Percentiles rank a stretch among this genome's conserved stretches.
These are phyloP conservation scores for Pichia kudriavzevii DNA, from an alignment of 1,139 yeast genomes.

Conservation along the genomic window DNA sequence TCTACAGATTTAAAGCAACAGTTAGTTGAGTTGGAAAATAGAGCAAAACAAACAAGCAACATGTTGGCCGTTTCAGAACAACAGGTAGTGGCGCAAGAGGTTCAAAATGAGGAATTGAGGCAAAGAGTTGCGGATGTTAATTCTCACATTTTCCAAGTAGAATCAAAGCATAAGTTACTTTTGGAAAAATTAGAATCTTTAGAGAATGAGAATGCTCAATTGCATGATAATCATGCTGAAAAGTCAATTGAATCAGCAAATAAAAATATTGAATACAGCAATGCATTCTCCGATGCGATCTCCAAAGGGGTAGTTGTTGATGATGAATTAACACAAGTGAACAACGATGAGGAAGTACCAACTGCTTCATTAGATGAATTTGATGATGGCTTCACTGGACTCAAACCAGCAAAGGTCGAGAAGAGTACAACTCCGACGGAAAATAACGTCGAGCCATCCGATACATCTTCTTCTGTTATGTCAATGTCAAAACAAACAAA, in stretches of 20 bases:
- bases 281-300: slow-evolving; percentile 25
- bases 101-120: slow-evolving; percentile 35
- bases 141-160: slow-evolving; percentile 33
- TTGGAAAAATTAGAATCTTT: slow-evolving; percentile 28
- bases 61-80: slow-evolving; percentile 59
- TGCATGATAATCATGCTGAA: slow-evolving; percentile 28
- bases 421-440: too few species aligned
- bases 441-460: slow-evolving; percentile 7
- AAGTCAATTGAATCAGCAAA: slow-evolving; percentile 29
- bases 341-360: slow-evolving; percentile 27
- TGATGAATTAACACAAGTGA: slow-evolving; percentile 12
- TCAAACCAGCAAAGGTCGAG: too few species aligned
- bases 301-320: slow-evolving; percentile 24
- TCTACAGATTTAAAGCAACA: slow-evolving; percentile 51
- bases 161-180: slow-evolving; percentile 29
- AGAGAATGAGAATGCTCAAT: slow-evolving; percentile 32
- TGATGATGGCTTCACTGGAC: slow-evolving; percentile 21
- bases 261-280: slow-evolving; percentile 23
- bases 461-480: neutral
- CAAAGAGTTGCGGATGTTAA: slow-evolving; percentile 42
- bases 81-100: slow-evolving; percentile 56
- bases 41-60: slow-evolving; percentile 54
- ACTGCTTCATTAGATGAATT: slow-evolving; percentile 29
- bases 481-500: slow-evolving; percentile 7
- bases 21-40: slow-evolving; percentile 43